Percentiles rank a stretch among this genome's conserved stretches.
phyloP scores from a whole-genome alignment of 2,329 filamentous ascomycete genomes.

The Trichoderma semiorbis region DNA sequence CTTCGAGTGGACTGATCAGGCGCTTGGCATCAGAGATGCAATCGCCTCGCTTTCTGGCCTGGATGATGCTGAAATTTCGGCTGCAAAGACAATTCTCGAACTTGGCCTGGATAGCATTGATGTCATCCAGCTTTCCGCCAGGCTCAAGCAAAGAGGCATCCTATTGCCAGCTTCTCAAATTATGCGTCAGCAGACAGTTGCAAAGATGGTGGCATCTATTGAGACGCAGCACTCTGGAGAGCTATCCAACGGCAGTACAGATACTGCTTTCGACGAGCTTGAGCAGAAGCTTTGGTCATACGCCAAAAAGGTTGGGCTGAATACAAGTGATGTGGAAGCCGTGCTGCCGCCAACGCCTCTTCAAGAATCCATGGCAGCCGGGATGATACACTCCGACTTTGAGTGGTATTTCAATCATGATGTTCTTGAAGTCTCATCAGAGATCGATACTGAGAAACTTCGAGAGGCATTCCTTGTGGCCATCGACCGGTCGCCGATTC shows the following conservation, averaged over 20 bases:
- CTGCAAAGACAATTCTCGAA: slow-evolving; percentile 67
- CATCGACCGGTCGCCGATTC: slow-evolving; percentile 60
- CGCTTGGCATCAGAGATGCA: slow-evolving; percentile 54
- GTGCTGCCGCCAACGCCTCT: slow-evolving; percentile 75
- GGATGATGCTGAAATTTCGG: slow-evolving; percentile 47
- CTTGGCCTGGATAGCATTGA: slow-evolving; percentile 92
- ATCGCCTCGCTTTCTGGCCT: slow-evolving; percentile 61
- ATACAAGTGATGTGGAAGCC: slow-evolving; percentile 46
- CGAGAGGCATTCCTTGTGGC: slow-evolving; percentile 60
- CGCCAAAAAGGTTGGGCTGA: slow-evolving; percentile 33
- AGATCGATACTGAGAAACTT: slow-evolving; percentile 55
- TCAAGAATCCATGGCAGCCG: slow-evolving; percentile 81
- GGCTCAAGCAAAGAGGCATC: slow-evolving; percentile 60
- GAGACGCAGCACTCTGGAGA: neutral
- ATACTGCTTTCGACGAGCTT: slow-evolving; percentile 22
- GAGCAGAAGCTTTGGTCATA: slow-evolving; percentile 37
- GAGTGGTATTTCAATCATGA: slow-evolving; percentile 84
- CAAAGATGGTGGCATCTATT: slow-evolving; percentile 46
- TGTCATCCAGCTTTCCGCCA: slow-evolving; percentile 75
- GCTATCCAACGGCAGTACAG: neutral
- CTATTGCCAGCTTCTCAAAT: slow-evolving; percentile 69
- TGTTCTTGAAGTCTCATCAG: slow-evolving; percentile 57
- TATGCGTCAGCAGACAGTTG: slow-evolving; percentile 67
- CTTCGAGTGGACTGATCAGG: slow-evolving; percentile 58
- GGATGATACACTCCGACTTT: slow-evolving; percentile 74